phyloP scores from a whole-genome alignment of 371 early-diverging fungal genomes.

The Mucor circinelloides region DNA sequence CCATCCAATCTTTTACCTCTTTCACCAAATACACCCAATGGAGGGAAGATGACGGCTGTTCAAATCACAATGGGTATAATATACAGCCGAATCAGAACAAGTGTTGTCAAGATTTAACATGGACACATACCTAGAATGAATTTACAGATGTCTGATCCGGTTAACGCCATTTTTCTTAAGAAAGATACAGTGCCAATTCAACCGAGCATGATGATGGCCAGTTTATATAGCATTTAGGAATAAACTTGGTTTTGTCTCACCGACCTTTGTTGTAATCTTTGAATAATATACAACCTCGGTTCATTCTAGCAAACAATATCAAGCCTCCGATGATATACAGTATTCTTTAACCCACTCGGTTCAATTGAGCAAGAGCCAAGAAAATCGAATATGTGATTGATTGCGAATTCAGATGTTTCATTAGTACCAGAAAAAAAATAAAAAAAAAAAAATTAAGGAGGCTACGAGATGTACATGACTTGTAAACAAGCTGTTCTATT shows the following conservation, averaged over 20 bases:
- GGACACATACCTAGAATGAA: conserved; percentile 34
- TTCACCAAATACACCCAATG: conserved; percentile 69
- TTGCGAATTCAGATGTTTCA: not conserved
- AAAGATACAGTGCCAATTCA: too few species aligned
- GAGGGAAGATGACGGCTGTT: conserved; percentile 48
- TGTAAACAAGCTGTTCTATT: not conserved
- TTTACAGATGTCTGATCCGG: conserved; percentile 48
- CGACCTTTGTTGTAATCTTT: too few species aligned
- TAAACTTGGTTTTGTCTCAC: too few species aligned
- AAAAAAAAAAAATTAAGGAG: not conserved
- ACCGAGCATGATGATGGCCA: too few species aligned
- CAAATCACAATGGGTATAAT: not conserved
- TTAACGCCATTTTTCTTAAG: conserved; percentile 36
- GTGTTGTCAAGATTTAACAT: not conserved
- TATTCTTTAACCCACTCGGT: too few species aligned
- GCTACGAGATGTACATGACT: not conserved
- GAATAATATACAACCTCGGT: too few species aligned
- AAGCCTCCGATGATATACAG: too few species aligned
- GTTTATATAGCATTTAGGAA: too few species aligned
- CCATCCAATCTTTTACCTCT: conserved; percentile 44
- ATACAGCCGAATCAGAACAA: not conserved
- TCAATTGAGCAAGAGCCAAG: too few species aligned
- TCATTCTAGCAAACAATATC: too few species aligned
- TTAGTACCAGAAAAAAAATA: not conserved
- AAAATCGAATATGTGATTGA: too few species aligned